A percentile compares a stretch with the other conserved stretches of the same genome.
Evolutionary conservation across 257 asterid species (phyloP).

Genomic region (Prunella vulgaris): DNA sequence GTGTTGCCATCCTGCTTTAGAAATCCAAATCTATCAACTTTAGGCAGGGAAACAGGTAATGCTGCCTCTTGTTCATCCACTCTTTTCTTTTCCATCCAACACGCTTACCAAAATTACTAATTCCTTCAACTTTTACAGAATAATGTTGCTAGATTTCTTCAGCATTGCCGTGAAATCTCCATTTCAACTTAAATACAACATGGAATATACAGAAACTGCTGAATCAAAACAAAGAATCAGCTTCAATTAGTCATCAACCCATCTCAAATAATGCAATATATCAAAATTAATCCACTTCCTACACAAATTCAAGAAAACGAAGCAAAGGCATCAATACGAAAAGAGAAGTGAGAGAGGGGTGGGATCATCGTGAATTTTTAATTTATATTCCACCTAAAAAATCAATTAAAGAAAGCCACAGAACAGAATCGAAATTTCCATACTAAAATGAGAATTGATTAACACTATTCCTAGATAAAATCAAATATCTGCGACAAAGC

Average conservation of each 20-base stretch:
- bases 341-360: background rate
- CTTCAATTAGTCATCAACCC: slow-evolving; percentile 15
- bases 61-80: slow-evolving; percentile 63
- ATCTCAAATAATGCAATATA: background rate
- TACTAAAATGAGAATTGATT: background rate
- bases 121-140: slow-evolving; percentile 22
- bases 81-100: slow-evolving; percentile 69
- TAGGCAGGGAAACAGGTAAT: slow-evolving; percentile 41
- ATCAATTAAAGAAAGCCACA: background rate
- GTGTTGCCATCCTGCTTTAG: slow-evolving; percentile 56
- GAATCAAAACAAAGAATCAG: slow-evolving; percentile 7
- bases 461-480: background rate
- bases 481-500: background rate
- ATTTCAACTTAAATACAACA: slow-evolving; percentile 22
- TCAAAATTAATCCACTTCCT: background rate
- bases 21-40: slow-evolving; percentile 74
- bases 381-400: background rate
- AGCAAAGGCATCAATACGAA: background rate
- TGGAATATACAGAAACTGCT: slow-evolving; percentile 11
- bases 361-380: background rate
- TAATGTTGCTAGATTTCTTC: slow-evolving; percentile 11
- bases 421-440: background rate
- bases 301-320: background rate
- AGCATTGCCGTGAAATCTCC: slow-evolving; percentile 23
- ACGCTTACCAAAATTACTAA: slow-evolving; percentile 9